These are phyloP conservation scores for Lentithecium fluviatile DNA, from an alignment of 495 filamentous ascomycete genomes.

Conservation along the genomic window DNA sequence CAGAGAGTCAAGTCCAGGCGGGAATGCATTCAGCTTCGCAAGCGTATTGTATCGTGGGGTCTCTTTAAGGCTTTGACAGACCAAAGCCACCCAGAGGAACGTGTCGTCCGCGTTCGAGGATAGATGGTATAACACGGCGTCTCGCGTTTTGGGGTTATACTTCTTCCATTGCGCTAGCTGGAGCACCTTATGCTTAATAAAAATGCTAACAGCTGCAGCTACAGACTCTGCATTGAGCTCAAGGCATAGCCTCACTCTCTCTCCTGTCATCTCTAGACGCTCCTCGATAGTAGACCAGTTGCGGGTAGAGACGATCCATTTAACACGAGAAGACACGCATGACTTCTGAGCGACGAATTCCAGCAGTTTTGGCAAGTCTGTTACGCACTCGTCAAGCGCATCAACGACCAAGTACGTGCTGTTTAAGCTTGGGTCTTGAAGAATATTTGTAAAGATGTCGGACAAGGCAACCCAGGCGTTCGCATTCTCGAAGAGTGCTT, in stretches of 20 bases:
- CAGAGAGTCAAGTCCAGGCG: conserved; percentile 39
- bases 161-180: conserved; percentile 25
- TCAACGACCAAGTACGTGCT: conserved; percentile 9
- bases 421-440: conserved; percentile 11
- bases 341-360: conserved; percentile 10
- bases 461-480: conserved; percentile 12
- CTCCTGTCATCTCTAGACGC: not conserved
- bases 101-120: conserved; percentile 34
- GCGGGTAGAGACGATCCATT: conserved; percentile 17
- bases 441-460: conserved; percentile 11
- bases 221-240: conserved; percentile 19
- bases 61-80: conserved; percentile 29
- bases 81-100: conserved; percentile 30
- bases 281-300: conserved; percentile 16
- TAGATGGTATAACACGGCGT: conserved; percentile 17
- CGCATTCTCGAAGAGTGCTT: conserved; percentile 38
- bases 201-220: conserved; percentile 2
- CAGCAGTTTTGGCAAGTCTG: conserved; percentile 11
- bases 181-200: conserved; percentile 2
- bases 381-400: conserved; percentile 15
- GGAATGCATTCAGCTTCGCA: conserved; percentile 25
- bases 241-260: conserved; percentile 12
- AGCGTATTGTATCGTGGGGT: not conserved
- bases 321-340: conserved; percentile 9
- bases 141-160: conserved; percentile 18